These are phyloP conservation scores for Terfezia boudieri DNA, from an alignment of 495 filamentous ascomycete genomes.

Conservation along the genomic window DNA sequence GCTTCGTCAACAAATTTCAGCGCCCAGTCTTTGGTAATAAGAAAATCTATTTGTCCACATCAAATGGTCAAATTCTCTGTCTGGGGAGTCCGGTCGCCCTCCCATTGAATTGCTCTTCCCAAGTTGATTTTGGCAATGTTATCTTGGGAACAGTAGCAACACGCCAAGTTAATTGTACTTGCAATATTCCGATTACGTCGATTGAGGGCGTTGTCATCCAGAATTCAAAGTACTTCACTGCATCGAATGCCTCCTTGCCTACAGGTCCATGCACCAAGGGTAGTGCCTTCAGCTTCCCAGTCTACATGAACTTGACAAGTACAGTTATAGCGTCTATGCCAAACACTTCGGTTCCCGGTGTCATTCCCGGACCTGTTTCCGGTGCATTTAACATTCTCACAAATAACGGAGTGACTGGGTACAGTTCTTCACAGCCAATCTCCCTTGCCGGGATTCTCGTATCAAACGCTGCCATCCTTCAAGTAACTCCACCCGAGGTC, in stretches of 20 bases:
- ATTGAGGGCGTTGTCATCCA: slow-evolving; percentile 16
- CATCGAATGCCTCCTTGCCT: no score
- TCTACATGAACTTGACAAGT: no score
- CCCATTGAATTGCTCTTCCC: slow-evolving; percentile 22
- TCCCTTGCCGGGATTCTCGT: slow-evolving; percentile 24
- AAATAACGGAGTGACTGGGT: slow-evolving; percentile 12
- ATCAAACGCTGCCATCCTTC: slow-evolving; percentile 16
- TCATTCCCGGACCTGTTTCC: no score
- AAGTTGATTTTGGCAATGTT: slow-evolving; percentile 25
- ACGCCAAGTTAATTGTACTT: slow-evolving; percentile 19
- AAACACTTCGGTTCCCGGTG: no score
- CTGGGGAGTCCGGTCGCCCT: slow-evolving; percentile 25
- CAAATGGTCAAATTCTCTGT: slow-evolving; percentile 21
- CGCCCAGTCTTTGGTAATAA: slow-evolving; percentile 29
- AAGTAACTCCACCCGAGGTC: no score
- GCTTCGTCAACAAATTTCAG: slow-evolving; percentile 25
- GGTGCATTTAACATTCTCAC: no score
- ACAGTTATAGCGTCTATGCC: no score
- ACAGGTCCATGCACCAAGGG: no score
- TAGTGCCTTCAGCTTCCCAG: no score
- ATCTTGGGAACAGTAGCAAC: slow-evolving; percentile 17
- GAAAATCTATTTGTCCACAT: slow-evolving; percentile 23
- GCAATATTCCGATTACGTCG: slow-evolving; percentile 18
- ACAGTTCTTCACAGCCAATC: slow-evolving; percentile 18
- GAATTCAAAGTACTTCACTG: background rate